phyloP scores from a whole-genome alignment of 2,329 filamentous ascomycete species.

The Thelonectria blattea region DNA sequence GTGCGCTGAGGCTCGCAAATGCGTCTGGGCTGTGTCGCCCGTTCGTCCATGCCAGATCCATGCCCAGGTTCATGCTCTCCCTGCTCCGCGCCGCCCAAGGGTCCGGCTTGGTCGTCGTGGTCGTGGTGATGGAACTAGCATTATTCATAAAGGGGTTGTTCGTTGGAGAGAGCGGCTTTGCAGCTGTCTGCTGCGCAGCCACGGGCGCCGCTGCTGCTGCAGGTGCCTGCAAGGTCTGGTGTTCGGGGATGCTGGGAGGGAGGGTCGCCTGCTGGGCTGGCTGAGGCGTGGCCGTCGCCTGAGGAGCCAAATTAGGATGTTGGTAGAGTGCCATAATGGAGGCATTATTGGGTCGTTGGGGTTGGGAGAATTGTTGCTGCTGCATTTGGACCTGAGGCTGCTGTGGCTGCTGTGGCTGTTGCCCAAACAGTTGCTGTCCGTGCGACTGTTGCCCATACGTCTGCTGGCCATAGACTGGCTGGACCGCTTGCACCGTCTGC shows the following conservation, averaged over 20 bases:
- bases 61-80: slow-evolving; percentile 72
- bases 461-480: not conserved
- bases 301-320: slow-evolving; percentile 59
- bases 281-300: slow-evolving; percentile 42
- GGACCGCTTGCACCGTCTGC: slow-evolving; percentile 1
- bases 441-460: slow-evolving; percentile 26
- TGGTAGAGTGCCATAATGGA: slow-evolving; percentile 80
- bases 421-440: slow-evolving; percentile 27
- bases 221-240: slow-evolving; percentile 34
- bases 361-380: slow-evolving; percentile 47
- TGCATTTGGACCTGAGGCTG: slow-evolving; percentile 39
- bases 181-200: slow-evolving; percentile 34
- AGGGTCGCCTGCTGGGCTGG: slow-evolving; percentile 36
- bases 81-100: slow-evolving; percentile 60
- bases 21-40: slow-evolving; percentile 81
- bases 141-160: slow-evolving; percentile 65
- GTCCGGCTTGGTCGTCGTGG: slow-evolving; percentile 45
- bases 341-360: slow-evolving; percentile 67
- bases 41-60: slow-evolving; percentile 69
- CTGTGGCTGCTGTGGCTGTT: slow-evolving; percentile 31
- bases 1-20: slow-evolving; percentile 75
- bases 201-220: slow-evolving; percentile 33
- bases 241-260: slow-evolving; percentile 40
- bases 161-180: slow-evolving; percentile 48
- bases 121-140: slow-evolving; percentile 34